Base-by-base conservation (phyloP, 805 yeast genomes). In the Saturnispora diversa region DNA sequence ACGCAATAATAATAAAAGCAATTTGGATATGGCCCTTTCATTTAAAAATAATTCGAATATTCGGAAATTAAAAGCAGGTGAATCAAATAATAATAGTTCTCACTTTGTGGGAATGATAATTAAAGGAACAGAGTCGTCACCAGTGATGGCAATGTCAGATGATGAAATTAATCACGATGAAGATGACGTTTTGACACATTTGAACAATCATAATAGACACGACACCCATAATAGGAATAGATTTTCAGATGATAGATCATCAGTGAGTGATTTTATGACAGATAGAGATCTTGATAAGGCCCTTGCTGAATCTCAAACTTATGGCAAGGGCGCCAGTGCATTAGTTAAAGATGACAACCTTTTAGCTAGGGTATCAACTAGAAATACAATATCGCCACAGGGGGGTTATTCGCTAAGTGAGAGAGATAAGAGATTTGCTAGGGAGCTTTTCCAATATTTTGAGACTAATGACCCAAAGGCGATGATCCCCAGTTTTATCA, bases 401-500 rank as follows among this genome's bases (percentile, higher is more conserved):
- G 24, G 32, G 11, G 30, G 26, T 35, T 28, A 37, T 22, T 4
- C 39, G n/a, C 10, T 39, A n/a, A 26, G 30, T 6, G 33, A 42
- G 7, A 37, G 17, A 12, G 28, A 20, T 16, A 27, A 44, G 10
- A 28, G 24, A 10, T 72, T 68, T 48, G 64, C 72, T 4, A 66
- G 67, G 37, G 63, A 67, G 43, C 60, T 75, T 35, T 60, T 72
- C 39, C 77, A 70, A 48, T 75, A 65, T 57, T 77, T 74, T 54
- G 65, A 75, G 60, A 63, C 73, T 7, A 69, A 79, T 2, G 80
- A 70, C 26, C 35, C 53, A 21, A 45, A 46, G 31, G 45, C 42
- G 10, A 38, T 52, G 47, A 28, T 53, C 22, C 94, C 94, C 0
- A 75, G 71, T 19, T 77, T 83, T 52, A 63, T 84, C 12, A 63